Evolutionary conservation across 1,284 basidiomycete genomes (phyloP), one percentile per base, ranked within the genome.

Genomic region (Tylopilus sp.): DNA sequence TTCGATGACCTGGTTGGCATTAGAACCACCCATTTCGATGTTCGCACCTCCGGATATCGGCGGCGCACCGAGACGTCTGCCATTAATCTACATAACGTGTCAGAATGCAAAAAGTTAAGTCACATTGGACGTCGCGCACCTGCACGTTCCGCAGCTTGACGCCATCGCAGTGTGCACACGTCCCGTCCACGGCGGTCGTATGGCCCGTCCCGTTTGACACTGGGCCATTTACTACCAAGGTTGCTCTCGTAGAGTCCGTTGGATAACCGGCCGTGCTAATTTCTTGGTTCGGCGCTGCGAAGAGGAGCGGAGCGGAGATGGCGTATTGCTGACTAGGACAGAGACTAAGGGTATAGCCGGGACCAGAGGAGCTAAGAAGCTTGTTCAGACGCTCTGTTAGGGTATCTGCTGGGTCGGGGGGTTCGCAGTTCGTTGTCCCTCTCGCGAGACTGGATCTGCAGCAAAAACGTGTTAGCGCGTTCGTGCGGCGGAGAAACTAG

Each of bases 251-350:
- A 33, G 69, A 64, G n/a, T 71, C 79, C 0, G 74, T 79, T 0
- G 89, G 89, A 55, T 89, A 87, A 12, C 86, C 86, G 5, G 74
- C 61, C 0, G 89, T 92, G 55, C 80, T 86, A 40, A 92, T 90
- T 67, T 92, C 89, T 68, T 92, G 83, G 57, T 81, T 71, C 0
- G 78, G 72, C 7, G 79, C 76, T 2, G 80, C 73, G 59, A 89
- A 90, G 16, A 74, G 67, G 48, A 92, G 74, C 2, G 86, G 79
- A 1, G 79, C 76, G 38, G 77, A 73, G 49, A 91, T 77, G 50
- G 74, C 54, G 60, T 92, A 92, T 44, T 76, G 69, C 44, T 76
- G 67, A 38, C 71, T 67, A 1, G 81, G 79, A 64, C 89, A 92
- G 4, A 92, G 74, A 21, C 69, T 73, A 16, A 92, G 74, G 13